A percentile compares a stretch with the other conserved stretches of the same genome.
phyloP scores from a whole-genome alignment of 345 rosid genomes.

The Garcia nutans region DNA sequence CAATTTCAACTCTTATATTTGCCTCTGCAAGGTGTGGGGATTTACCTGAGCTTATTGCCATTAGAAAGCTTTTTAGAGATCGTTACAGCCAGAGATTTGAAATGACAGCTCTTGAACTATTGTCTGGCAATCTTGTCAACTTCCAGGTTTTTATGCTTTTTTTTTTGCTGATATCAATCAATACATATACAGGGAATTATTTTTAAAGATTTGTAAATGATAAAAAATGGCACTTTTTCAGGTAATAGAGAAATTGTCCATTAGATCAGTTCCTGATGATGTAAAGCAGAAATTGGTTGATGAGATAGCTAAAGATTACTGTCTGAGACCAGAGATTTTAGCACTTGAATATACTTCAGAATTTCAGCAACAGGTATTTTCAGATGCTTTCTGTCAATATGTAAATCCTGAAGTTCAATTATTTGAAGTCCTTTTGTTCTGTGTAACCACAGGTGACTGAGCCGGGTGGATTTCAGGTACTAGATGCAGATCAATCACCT shows the following conservation, averaged over 20 bases:
- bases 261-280: conserved; percentile 45
- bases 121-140: conserved; percentile 71
- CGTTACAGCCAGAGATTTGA: conserved; percentile 64
- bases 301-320: conserved; percentile 48
- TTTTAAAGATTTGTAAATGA: neutral
- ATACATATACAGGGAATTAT: conserved; percentile 30
- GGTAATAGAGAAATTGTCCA: conserved; percentile 54
- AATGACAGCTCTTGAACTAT: conserved; percentile 47
- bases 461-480: neutral
- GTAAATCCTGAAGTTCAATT: neutral
- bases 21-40: conserved; percentile 87
- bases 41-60: conserved; percentile 58
- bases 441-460: conserved; percentile 27
- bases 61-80: conserved; percentile 64
- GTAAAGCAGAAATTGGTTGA: conserved; percentile 49
- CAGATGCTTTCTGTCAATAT: neutral
- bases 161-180: no score
- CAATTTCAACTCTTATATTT: conserved; percentile 80
- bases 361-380: conserved; percentile 42
- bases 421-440: neutral
- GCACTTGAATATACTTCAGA: conserved; percentile 55
- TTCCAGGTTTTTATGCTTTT: conserved; percentile 43
- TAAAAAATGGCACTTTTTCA: conserved; percentile 17
- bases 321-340: conserved; percentile 44
- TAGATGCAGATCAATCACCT: neutral